Evolutionary conservation across 2,329 filamentous ascomycete genomes (phyloP), one percentile per base, ranked within the genome.

Genomic region (Pyrenophora tritici-repentis): DNA sequence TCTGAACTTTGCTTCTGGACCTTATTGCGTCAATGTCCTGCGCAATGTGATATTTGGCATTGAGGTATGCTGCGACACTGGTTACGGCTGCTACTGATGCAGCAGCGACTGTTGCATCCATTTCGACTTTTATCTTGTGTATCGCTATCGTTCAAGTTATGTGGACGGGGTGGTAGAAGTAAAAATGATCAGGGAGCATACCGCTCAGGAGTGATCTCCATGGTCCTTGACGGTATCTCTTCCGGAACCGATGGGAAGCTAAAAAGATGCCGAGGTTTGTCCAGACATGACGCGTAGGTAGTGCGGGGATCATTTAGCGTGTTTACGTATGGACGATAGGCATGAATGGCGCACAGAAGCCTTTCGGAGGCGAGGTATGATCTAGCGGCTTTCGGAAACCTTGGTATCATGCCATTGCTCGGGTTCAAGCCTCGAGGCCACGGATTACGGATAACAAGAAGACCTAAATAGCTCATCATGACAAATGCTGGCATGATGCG

Each of bases 31-130:
- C 62, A 10, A 87, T 50, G 65, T 91, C 88, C 59, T 88, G 83
- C 26, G 73, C 67, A 37, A 91, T 65, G 62, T 88, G 83, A 59
- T 82, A 86, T 72, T 87, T 90, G 35, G 82, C 88, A 67, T 91
- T 83, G 26, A 88, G 70, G 55, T 89, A 89, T 6, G 80, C 79
- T 35, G 81, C 79, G 5, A 76, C 67, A n/a, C 74, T 71, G 7
- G 64, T 54, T 10, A 67, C 52, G 12, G 64, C 67, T n/a, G 67
- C 67, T 31, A 71, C 24, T 20, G 67, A 65, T 22, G 66, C 64
- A 32, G 62, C 65, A 50, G 56, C 59, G 18, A 59, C 53, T n/a
- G 63, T 52, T 6, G 51, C 49, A 14, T 55, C 55, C 63, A 66
- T 70, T 13, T 36, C 31, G 39, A 32, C 32, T 9, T 42, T 18